Evolutionary conservation across 2,329 filamentous ascomycete species (phyloP).

Genomic region (Fusarium nodosum): DNA sequence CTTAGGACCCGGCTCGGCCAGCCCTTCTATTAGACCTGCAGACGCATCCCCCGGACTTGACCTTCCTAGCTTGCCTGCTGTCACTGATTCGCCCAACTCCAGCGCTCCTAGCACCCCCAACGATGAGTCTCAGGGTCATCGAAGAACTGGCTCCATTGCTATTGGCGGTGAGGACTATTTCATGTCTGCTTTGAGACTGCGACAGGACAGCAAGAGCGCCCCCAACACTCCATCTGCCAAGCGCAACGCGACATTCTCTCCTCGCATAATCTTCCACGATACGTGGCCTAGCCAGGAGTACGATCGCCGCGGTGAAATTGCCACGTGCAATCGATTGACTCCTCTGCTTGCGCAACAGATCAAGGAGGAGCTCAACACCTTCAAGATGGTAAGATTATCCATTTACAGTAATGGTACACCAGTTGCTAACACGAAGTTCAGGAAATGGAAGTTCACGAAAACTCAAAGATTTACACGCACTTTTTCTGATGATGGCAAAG

Average conservation of each 20-base stretch:
- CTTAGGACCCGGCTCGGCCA: slow-evolving; percentile 71
- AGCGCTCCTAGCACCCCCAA: slow-evolving; percentile 90
- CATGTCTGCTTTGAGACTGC: slow-evolving; percentile 79
- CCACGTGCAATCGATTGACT: slow-evolving; percentile 96
- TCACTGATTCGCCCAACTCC: slow-evolving; percentile 84
- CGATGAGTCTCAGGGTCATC: slow-evolving; percentile 78
- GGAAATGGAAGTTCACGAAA: slow-evolving; percentile 99
- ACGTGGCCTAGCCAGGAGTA: slow-evolving; percentile 97
- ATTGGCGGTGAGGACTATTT: slow-evolving; percentile 93
- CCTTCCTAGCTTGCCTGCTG: slow-evolving; percentile 71
- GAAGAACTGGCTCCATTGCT: slow-evolving; percentile 76
- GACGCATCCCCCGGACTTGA: slow-evolving; percentile 70
- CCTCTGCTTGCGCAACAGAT: slow-evolving; percentile 98
- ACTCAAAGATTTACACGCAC: slow-evolving; percentile 99
- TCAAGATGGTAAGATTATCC: slow-evolving; percentile 80
- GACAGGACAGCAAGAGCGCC: slow-evolving; percentile 82
- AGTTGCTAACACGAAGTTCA: slow-evolving; percentile 62
- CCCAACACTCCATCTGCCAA: slow-evolving; percentile 80
- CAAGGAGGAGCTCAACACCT: slow-evolving; percentile 98
- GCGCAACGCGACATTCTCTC: slow-evolving; percentile 83
- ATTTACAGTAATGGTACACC: background rate
- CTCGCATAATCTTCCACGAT: slow-evolving; percentile 93
- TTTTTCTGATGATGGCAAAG: slow-evolving; percentile 83
- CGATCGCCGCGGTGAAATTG: slow-evolving; percentile 94
- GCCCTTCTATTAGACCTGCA: slow-evolving; percentile 72